Evolutionary conservation across 371 early-diverging fungal genomes (phyloP), one percentile per base, ranked within the genome.

Genomic region (Rhizopus delemar): DNA sequence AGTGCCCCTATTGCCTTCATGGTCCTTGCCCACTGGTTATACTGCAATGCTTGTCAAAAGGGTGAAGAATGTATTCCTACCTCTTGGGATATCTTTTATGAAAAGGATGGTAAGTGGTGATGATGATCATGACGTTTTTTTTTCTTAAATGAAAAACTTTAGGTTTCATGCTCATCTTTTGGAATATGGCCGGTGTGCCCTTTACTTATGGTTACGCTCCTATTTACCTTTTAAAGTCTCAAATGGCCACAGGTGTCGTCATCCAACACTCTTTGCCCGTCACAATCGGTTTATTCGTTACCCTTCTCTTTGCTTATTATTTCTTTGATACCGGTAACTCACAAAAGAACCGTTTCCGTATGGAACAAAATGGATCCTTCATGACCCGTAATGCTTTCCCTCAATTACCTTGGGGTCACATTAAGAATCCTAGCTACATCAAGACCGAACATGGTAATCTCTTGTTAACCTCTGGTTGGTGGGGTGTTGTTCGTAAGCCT

Each of bases 311-410:
- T 46, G 79, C 66, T 16, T 84, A 84, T 56, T 82, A 78, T 56
- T 65, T 84, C 33, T 84, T 81, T 55, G 83, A 83, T 54, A 83
- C 83, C 31, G 85, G 90, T 73, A 95, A 95, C 72, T 82, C 83
- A n/a, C 85, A 95, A 78, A 95, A 95, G 84, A 90, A 95, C 73
- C 81, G 81, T 13, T 95, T 95, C 85, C 79, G 92, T 57, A 91
- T 86, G 71, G 80, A 90, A 64, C 88, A 86, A 38, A 78, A 81
- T 56, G 82, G 83, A 7, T 79, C 82, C 2, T 87, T 72, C 68
- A 70, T 84, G 53, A 65, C 70, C 43, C 84, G 86, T 53, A 63
- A 75, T 8, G 77, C 84, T 8, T 87, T 87, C 70, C 87, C 87
- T 53, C 87, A 87, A 65, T 62, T 87, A 9, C 86, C 86, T 8